phyloP scores from a whole-genome alignment of 2,329 filamentous ascomycete species.

The Nemania bipapillata region DNA sequence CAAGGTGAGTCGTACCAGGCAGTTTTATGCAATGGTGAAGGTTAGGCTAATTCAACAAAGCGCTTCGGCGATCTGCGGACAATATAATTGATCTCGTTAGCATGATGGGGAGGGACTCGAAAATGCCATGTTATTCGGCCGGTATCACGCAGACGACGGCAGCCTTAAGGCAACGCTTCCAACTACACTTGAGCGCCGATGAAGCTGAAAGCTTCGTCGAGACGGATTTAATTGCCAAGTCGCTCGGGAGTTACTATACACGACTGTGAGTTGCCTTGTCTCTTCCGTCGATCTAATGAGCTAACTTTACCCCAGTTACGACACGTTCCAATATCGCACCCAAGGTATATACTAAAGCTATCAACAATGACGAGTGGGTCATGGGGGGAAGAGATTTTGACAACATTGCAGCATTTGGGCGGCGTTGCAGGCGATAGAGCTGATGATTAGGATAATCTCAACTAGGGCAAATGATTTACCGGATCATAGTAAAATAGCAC shows the following conservation, averaged over 20 bases:
- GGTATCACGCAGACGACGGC: conserved; percentile 77
- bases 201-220: conserved; percentile 86
- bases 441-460: conserved; percentile 46
- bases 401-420: conserved; percentile 49
- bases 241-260: conserved; percentile 86
- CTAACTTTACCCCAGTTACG: conserved; percentile 66
- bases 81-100: conserved; percentile 83
- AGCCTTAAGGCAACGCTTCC: conserved; percentile 77
- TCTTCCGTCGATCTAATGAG: not conserved
- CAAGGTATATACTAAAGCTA: conserved; percentile 81
- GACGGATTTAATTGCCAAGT: conserved; percentile 80
- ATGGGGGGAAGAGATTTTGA: conserved; percentile 39
- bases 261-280: conserved; percentile 69
- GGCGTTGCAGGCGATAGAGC: conserved; percentile 50
- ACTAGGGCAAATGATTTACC: conserved; percentile 42
- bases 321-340: conserved; percentile 87
- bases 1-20: conserved; percentile 65
- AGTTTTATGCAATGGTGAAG: conserved; percentile 2
- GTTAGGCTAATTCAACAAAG: conserved; percentile 54
- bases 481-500: conserved; percentile 38
- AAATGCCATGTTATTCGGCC: conserved; percentile 84
- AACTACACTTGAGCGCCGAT: conserved; percentile 82
- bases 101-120: conserved; percentile 84
- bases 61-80: conserved; percentile 80
- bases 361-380: conserved; percentile 34